A percentile compares a stretch with the other conserved stretches of the same genome.
phyloP scores from a whole-genome alignment of 306 rosid species.

The Acacia crassicarpa region DNA sequence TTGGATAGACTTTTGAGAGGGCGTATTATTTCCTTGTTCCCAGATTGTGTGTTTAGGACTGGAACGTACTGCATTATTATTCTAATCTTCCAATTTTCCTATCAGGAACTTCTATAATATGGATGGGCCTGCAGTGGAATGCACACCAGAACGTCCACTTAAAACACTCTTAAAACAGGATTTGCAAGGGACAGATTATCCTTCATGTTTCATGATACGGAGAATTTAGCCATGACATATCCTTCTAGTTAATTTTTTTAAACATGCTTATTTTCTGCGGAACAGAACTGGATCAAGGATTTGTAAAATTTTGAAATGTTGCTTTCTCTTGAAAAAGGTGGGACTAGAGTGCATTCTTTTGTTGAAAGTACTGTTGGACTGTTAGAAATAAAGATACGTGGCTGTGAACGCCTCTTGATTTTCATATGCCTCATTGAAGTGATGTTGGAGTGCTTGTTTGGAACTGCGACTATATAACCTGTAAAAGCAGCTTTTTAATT shows the following conservation, averaged over 20 bases:
- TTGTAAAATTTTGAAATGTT: not conserved
- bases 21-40: conserved; percentile 1
- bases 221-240: conserved; percentile 25
- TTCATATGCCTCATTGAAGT: not conserved
- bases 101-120: conserved; percentile 80
- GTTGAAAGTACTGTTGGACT: not conserved
- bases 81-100: conserved; percentile 12
- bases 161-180: conserved; percentile 41
- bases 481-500: no score
- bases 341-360: not conserved
- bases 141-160: conserved; percentile 8
- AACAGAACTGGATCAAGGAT: not conserved
- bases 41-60: conserved; percentile 22
- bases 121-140: conserved; percentile 96
- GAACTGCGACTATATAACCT: no score
- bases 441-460: not conserved
- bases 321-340: not conserved
- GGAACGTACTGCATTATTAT: not conserved
- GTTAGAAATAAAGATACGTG: not conserved
- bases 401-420: conserved; percentile 14
- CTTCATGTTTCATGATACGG: not conserved
- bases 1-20: conserved; percentile 5
- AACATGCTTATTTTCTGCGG: not conserved
- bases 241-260: not conserved
- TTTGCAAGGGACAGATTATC: conserved; percentile 29